Percentiles rank a stretch among this genome's conserved stretches.
Conservation (phyloP, 768 basidiomycete genomes). For the Serendipita sp. region DNA sequence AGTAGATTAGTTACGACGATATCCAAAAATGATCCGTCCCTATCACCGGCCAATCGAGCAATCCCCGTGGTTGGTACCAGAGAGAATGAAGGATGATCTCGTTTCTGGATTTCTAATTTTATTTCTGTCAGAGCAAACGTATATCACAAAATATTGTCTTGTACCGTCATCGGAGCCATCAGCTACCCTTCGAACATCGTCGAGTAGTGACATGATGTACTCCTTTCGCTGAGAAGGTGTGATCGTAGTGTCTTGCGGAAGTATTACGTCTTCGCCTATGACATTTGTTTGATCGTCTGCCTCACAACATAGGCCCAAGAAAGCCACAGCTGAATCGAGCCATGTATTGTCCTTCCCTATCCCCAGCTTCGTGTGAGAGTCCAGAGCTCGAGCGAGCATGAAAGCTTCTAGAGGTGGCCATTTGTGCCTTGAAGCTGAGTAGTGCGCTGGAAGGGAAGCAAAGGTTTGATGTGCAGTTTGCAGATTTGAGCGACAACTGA, state of each 20-base stretch:
- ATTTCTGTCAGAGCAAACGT: slow-evolving; percentile 3
- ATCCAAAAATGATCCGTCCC: slow-evolving; percentile 50
- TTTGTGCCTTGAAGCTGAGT: slow-evolving; percentile 43
- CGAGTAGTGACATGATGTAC: slow-evolving; percentile 11
- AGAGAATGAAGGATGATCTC: slow-evolving; percentile 53
- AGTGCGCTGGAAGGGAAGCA: slow-evolving; percentile 70
- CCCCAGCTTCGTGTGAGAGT: slow-evolving; percentile 41
- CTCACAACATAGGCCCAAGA: slow-evolving; percentile 47
- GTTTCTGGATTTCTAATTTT: slow-evolving; percentile 43
- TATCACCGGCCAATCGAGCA: slow-evolving; percentile 36
- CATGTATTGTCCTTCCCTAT: slow-evolving; percentile 58
- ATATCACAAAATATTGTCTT: not conserved
- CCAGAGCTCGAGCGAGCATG: slow-evolving; percentile 60
- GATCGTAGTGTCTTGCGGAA: not conserved
- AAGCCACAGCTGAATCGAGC: slow-evolving; percentile 62
- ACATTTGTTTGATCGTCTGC: slow-evolving; percentile 16
- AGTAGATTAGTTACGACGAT: slow-evolving; percentile 48
- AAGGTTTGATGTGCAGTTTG: slow-evolving; percentile 51
- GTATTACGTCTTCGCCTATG: not conserved
- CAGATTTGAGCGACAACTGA: slow-evolving; percentile 51
- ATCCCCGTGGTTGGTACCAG: slow-evolving; percentile 28
- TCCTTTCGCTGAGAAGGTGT: slow-evolving; percentile 8
- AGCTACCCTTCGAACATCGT: slow-evolving; percentile 12
- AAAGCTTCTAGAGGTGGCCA: slow-evolving; percentile 70
- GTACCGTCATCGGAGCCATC: slow-evolving; percentile 2